Conservation (phyloP, 2,329 filamentous ascomycete genomes). For the Aureobasidium sp. region DNA sequence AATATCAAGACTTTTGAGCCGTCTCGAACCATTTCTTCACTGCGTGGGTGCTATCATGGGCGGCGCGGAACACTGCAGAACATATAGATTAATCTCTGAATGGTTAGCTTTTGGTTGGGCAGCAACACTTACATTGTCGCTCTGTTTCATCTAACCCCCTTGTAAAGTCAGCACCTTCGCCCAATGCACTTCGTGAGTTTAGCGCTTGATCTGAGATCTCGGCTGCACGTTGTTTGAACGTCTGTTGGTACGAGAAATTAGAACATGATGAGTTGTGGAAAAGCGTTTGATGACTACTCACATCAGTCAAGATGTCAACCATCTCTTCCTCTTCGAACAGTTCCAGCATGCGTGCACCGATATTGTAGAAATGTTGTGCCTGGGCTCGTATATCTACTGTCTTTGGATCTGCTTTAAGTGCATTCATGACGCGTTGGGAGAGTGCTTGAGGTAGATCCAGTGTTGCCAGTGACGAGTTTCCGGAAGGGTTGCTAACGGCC, state of each 20-base stretch:
- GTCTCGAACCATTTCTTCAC: constrained; percentile 36
- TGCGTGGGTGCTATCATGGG: constrained; percentile 39
- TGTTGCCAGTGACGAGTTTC: constrained; percentile 55
- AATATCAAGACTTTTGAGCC: constrained; percentile 11
- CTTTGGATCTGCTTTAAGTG: constrained; percentile 80
- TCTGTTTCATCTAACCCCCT: constrained; percentile 86
- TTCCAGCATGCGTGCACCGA: constrained; percentile 79
- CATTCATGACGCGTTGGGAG: constrained; percentile 72
- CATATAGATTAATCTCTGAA: background rate
- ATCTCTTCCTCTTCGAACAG: constrained; percentile 85
- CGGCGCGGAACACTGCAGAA: constrained; percentile 36
- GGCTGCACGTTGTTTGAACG: constrained; percentile 70
- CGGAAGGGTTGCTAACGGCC: constrained; percentile 49
- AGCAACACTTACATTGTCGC: constrained; percentile 46
- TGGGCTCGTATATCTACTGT: constrained; percentile 77
- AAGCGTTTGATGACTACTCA: constrained; percentile 17
- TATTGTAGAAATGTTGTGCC: constrained; percentile 78
- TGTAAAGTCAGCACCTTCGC: constrained; percentile 68
- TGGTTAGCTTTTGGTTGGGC: background rate
- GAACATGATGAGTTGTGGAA: background rate
- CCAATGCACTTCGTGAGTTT: constrained; percentile 52
- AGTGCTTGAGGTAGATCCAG: constrained; percentile 76
- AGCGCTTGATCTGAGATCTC: constrained; percentile 85
- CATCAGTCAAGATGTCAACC: constrained; percentile 48
- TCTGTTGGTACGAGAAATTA: constrained; percentile 35